These are phyloP conservation scores for Xylariales sp. DNA, from an alignment of 2,329 filamentous ascomycete genomes.

Conservation along the genomic window DNA sequence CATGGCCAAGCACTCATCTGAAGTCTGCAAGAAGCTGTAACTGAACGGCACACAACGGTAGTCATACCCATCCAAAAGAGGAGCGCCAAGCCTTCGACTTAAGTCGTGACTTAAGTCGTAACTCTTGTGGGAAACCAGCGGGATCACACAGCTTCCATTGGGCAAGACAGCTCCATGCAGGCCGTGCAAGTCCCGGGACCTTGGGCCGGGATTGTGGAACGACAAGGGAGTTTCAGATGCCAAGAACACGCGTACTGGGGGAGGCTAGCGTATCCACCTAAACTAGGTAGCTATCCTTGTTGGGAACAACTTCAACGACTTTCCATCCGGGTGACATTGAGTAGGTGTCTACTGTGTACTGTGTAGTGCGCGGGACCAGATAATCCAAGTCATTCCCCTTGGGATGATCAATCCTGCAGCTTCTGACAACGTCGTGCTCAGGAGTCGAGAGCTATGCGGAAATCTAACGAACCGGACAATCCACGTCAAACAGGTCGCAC, in stretches of 20 bases:
- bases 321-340: too few relatives aligned
- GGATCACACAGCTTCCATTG: neutral
- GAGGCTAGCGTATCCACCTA: too few relatives aligned
- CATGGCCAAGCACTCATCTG: conserved; percentile 3
- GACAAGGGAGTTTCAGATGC: conserved; percentile 9
- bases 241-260: conserved; percentile 7
- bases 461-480: too few relatives aligned
- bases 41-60: neutral
- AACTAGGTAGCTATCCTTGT: too few relatives aligned
- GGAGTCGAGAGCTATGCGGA: too few relatives aligned
- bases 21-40: neutral
- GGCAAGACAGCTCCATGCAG: neutral
- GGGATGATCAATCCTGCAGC: too few relatives aligned
- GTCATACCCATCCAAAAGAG: neutral
- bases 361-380: too few relatives aligned
- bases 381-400: too few relatives aligned
- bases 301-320: too few relatives aligned
- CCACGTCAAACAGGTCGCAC: conserved; percentile 1
- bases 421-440: too few relatives aligned
- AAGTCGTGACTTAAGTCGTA: too few relatives aligned
- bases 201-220: neutral
- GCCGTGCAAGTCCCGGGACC: neutral
- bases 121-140: neutral
- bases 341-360: too few relatives aligned
- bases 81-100: conserved; percentile 2